A percentile compares a stretch with the other conserved stretches of the same genome.
Conservation (phyloP, 73 alveolate species). For the Breviolum minutum region DNA sequence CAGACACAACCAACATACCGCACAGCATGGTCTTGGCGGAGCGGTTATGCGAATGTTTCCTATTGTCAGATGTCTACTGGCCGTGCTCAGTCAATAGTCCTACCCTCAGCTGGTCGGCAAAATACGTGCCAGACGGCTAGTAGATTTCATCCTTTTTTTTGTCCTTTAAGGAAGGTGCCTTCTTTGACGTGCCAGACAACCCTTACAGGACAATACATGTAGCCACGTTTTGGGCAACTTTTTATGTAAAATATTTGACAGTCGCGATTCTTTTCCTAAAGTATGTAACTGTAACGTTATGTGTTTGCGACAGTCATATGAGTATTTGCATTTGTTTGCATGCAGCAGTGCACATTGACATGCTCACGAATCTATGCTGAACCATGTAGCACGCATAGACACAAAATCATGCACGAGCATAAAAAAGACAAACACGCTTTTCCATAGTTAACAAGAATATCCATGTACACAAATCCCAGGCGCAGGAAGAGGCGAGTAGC, state of each 20-base stretch:
- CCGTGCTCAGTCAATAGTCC: conserved; percentile 5
- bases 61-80: conserved; percentile 30
- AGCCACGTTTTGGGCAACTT: not conserved
- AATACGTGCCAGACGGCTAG: not conserved
- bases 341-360: too few species aligned
- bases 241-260: too few species aligned
- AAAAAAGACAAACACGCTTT: too few species aligned
- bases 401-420: too few species aligned
- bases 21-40: not conserved
- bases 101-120: not conserved
- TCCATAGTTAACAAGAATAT: too few species aligned
- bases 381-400: too few species aligned
- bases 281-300: not conserved
- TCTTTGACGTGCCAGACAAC: conserved; percentile 1
- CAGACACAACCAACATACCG: not conserved
- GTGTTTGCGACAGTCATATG: not conserved
- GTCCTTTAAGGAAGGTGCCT: conserved; percentile 17
- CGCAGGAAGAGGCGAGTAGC: too few species aligned
- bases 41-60: not conserved
- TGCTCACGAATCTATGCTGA: too few species aligned
- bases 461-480: not conserved
- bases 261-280: not conserved
- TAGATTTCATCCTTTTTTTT: not conserved
- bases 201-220: conserved; percentile 10
- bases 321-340: too few species aligned